These are phyloP conservation scores for Pittosporum tobira DNA, from an alignment of 129 eudicot species.

Conservation along the genomic window DNA sequence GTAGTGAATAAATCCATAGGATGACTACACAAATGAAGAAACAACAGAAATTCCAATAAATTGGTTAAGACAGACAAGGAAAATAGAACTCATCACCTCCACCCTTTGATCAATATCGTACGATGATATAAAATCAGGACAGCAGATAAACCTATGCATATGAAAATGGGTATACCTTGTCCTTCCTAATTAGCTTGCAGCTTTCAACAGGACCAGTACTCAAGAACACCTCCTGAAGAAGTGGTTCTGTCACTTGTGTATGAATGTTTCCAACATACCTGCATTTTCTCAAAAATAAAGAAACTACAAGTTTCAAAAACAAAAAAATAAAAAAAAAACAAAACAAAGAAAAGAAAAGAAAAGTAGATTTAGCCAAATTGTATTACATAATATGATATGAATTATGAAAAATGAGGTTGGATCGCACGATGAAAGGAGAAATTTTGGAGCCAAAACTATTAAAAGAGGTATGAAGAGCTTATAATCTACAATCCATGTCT, in stretches of 20 bases:
- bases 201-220: conserved; percentile 80
- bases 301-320: conserved; percentile 30
- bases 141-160: not conserved
- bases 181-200: conserved; percentile 78
- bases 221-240: conserved; percentile 78
- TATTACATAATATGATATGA: conserved; percentile 11
- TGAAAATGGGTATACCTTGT: conserved; percentile 39
- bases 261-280: conserved; percentile 93
- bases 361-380: conserved; percentile 14
- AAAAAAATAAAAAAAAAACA: conserved; percentile 12
- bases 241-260: conserved; percentile 82
- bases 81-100: not conserved
- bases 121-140: not conserved
- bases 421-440: not conserved
- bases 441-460: not conserved
- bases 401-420: not conserved
- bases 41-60: conserved; percentile 3
- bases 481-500: not conserved
- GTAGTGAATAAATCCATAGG: conserved; percentile 85
- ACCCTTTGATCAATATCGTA: not conserved
- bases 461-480: not conserved
- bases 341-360: no score
- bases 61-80: not conserved
- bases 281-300: conserved; percentile 47
- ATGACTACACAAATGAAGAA: conserved; percentile 47